Percentiles rank a stretch among this genome's conserved stretches.
Evolutionary conservation across 495 filamentous ascomycete species (phyloP).

Genomic region (Lasiosphaeria miniovina): DNA sequence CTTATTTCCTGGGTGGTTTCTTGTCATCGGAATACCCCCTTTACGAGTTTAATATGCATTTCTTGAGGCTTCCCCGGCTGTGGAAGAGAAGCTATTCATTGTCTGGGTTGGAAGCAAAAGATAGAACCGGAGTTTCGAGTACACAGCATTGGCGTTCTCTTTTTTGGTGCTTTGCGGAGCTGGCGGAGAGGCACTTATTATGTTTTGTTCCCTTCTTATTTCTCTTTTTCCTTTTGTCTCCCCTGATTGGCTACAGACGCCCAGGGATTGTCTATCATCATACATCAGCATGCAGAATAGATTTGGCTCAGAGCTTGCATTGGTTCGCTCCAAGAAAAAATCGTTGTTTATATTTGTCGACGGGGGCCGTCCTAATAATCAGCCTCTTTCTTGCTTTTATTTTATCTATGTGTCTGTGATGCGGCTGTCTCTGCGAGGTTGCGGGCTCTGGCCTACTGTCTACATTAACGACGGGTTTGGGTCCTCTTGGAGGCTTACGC

Average conservation of each 20-base stretch:
- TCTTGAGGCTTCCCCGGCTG: conserved; percentile 5
- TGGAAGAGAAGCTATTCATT: not conserved
- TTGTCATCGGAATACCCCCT: conserved; percentile 11
- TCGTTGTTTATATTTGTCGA: no score
- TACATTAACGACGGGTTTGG: no score
- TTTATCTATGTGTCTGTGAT: no score
- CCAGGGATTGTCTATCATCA: not conserved
- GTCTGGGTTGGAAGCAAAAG: not conserved
- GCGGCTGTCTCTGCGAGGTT: no score
- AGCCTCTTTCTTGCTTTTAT: no score
- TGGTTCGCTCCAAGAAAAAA: conserved; percentile 7
- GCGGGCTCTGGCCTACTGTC: no score
- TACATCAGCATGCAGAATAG: conserved; percentile 15
- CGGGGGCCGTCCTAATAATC: no score
- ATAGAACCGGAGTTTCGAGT: conserved; percentile 12
- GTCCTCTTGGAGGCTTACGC: no score
- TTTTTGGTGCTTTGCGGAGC: not conserved
- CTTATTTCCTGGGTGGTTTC: conserved; percentile 6
- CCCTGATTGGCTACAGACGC: not conserved
- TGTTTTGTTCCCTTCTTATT: not conserved
- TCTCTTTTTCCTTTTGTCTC: not conserved
- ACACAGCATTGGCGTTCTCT: conserved; percentile 16
- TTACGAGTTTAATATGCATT: conserved; percentile 17
- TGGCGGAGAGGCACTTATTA: not conserved
- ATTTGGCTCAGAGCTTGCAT: conserved; percentile 15